Conservation (phyloP, 148 eudicot species). For the Vaccinium vitisidaea region DNA sequence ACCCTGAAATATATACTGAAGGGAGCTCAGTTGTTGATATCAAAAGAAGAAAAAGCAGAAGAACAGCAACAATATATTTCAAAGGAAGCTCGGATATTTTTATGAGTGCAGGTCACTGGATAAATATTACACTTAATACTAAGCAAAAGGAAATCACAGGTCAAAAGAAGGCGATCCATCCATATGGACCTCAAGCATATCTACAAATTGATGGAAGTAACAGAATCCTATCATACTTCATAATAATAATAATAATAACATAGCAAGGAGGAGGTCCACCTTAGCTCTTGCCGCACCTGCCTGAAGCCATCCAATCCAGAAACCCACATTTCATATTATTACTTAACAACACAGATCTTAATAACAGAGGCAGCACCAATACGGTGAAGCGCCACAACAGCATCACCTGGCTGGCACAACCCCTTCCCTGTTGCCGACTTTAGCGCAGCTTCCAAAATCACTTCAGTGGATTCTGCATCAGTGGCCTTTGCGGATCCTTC, state of each 20-base stretch:
- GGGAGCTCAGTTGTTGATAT: background rate
- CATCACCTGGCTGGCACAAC: constrained; percentile 64
- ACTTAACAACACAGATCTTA: constrained; percentile 80
- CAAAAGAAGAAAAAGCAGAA: background rate
- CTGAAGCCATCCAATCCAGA: background rate
- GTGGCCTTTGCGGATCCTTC: constrained; percentile 93
- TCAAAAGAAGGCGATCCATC: background rate
- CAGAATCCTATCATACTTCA: background rate
- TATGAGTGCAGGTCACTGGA: background rate
- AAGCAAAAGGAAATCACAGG: constrained; percentile 1
- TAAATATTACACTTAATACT: background rate
- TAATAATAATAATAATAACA: background rate
- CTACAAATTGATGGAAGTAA: background rate
- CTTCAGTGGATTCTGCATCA: constrained; percentile 87
- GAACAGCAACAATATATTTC: background rate
- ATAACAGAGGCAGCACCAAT: constrained; percentile 85
- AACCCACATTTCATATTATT: constrained; percentile 12
- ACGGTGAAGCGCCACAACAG: constrained; percentile 77
- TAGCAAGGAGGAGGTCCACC: background rate
- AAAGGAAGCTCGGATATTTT: background rate
- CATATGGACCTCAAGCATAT: background rate
- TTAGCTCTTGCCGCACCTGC: background rate
- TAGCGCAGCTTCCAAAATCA: constrained; percentile 69
- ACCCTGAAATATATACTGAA: background rate
- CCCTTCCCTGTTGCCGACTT: constrained; percentile 60